Evolutionary conservation across 345 rosid species (phyloP), one percentile per base, ranked within the genome.

Genomic region (Raphanus sativus): DNA sequence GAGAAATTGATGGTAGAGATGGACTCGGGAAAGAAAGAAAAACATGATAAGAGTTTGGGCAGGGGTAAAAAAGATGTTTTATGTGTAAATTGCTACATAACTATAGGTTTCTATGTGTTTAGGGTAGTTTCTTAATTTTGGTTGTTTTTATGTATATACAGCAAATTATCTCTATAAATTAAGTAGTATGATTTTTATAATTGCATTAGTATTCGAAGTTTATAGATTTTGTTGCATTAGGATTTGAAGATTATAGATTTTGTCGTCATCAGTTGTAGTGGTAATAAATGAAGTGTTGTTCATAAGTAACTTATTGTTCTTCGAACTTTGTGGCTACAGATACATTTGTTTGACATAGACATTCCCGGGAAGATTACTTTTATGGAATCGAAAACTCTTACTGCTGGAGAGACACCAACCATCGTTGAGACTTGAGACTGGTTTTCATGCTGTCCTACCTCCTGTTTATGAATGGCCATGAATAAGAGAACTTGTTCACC

Each of bases 361-460:
- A 95, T 95, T 82, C 99, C 99, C n/a, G 94, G 97, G 85, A 89
- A 95, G 90, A 89, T 95, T 69, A 88, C 97, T 13, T 95, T 88
- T 63, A 87, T 87, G 75, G 96, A 92, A 83, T 95, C 99, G 1
- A 89, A 87, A 83, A 87, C 94, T 29, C 84, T 95, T 63, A 91
- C 94, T 2, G 94, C 91, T 9, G 97, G 99, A 83, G 88, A 89
- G 50, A 86, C 94, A 68, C 99, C 96, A 30, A 95, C 98, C 10
- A 76, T 92, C 67, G 91, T n/a, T n/a, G n/a, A n/a, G n/a, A n/a
- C n/a, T n/a, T n/a, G n/a, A n/a, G n/a, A n/a, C n/a, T n/a, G n/a
- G n/a, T n/a, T n/a, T n/a, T n/a, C n/a, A n/a, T n/a, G n/a, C n/a
- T n/a, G n/a, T n/a, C n/a, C n/a, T n/a, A n/a, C n/a, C n/a, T n/a